These are phyloP conservation scores for Fusarium falciforme DNA, from an alignment of 2,329 filamentous ascomycete genomes.

Conservation along the genomic window DNA sequence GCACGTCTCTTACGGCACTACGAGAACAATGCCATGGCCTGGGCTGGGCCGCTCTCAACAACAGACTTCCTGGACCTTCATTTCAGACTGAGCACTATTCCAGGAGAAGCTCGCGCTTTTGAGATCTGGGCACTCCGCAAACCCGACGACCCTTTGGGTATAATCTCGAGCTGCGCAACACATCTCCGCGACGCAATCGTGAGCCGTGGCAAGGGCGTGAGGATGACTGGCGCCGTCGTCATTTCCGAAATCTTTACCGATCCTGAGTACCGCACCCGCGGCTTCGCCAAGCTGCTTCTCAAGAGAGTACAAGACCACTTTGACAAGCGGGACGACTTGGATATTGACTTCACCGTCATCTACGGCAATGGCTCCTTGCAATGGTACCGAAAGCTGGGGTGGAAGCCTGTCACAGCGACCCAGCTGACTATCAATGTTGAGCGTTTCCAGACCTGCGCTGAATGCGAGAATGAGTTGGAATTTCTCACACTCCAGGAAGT, in stretches of 20 bases:
- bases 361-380: conserved; percentile 50
- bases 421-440: conserved; percentile 37
- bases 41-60: conserved; percentile 26
- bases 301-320: conserved; percentile 48
- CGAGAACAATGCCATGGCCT: conserved; percentile 30
- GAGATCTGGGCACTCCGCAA: conserved; percentile 48
- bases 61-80: conserved; percentile 28
- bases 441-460: background rate
- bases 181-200: conserved; percentile 39
- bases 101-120: conserved; percentile 3
- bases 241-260: conserved; percentile 53
- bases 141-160: conserved; percentile 40
- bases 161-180: conserved; percentile 51
- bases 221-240: conserved; percentile 44
- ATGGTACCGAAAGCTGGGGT: conserved; percentile 51
- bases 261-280: conserved; percentile 46
- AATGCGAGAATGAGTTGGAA: background rate
- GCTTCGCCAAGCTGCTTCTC: conserved; percentile 52
- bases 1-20: conserved; percentile 30
- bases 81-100: conserved; percentile 9
- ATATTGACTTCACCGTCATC: conserved; percentile 49
- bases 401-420: conserved; percentile 46
- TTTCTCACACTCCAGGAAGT: background rate
- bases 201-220: conserved; percentile 32
- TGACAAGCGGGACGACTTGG: conserved; percentile 35